phyloP scores from a whole-genome alignment of 306 rosid species.

The Vicia villosa region DNA sequence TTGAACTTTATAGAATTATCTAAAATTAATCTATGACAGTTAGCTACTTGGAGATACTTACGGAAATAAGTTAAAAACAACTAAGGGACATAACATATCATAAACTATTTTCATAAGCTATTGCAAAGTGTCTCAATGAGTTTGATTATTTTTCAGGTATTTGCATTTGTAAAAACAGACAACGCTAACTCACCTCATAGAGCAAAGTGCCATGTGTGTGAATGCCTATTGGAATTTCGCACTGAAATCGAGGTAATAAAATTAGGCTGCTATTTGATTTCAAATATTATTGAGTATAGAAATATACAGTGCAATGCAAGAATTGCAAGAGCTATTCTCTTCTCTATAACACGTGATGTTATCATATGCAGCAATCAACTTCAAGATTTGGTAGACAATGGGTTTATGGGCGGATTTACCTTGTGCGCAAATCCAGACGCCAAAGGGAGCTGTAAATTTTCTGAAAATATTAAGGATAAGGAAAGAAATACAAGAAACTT shows the following conservation, averaged over 20 bases:
- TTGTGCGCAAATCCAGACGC: conserved; percentile 58
- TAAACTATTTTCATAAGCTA: not conserved
- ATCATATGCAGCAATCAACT: conserved; percentile 59
- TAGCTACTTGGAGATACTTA: not conserved
- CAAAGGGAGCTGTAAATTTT: conserved; percentile 49
- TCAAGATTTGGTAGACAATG: conserved; percentile 75
- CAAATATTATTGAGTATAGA: no score
- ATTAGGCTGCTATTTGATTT: no score
- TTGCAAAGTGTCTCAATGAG: not conserved
- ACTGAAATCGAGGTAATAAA: conserved; percentile 83
- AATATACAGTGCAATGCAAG: no score
- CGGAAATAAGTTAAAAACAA: not conserved
- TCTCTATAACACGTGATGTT: no score
- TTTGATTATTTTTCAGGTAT: conserved; percentile 61
- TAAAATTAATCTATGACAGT: not conserved
- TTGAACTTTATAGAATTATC: not conserved
- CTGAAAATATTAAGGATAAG: no score
- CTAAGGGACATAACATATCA: not conserved
- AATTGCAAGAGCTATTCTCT: no score
- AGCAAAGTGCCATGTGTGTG: conserved; percentile 94
- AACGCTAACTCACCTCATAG: conserved; percentile 68
- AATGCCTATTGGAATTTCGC: conserved; percentile 73
- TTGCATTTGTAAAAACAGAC: conserved; percentile 84
- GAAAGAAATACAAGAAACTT: conserved; percentile 26
- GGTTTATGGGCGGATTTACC: conserved; percentile 87